Evolutionary conservation across 371 early-diverging fungal genomes (phyloP).

Genomic region (Actinomucor elegans): DNA sequence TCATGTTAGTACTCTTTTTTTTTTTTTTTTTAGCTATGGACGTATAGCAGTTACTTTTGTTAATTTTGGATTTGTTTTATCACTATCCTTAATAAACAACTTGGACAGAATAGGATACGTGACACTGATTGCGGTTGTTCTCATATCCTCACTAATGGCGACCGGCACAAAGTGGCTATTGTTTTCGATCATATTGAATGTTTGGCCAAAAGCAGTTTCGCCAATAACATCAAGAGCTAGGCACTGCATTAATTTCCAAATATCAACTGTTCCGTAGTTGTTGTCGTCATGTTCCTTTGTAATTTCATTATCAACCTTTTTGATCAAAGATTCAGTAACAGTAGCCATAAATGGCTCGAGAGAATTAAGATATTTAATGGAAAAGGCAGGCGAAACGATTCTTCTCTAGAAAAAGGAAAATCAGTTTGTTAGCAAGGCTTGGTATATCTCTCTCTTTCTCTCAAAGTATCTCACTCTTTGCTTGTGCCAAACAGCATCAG

Average conservation of each 20-base stretch:
- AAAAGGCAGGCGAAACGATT: constrained; percentile 46
- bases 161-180: constrained; percentile 36
- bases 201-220: constrained; percentile 47
- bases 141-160: constrained; percentile 9
- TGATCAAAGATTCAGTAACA: constrained; percentile 16
- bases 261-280: constrained; percentile 21
- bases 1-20: too few relatives aligned
- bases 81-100: background rate
- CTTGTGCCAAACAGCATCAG: constrained; percentile 31
- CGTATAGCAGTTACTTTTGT: background rate
- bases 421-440: background rate
- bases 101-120: constrained; percentile 10
- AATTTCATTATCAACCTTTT: constrained; percentile 20
- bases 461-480: constrained; percentile 21
- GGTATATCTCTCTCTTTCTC: too few relatives aligned
- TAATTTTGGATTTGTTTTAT: constrained; percentile 3
- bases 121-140: background rate
- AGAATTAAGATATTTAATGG: constrained; percentile 36
- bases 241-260: constrained; percentile 35
- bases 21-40: too few relatives aligned
- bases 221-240: constrained; percentile 53
- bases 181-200: constrained; percentile 47
- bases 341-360: constrained; percentile 36
- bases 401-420: constrained; percentile 30
- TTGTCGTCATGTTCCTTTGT: background rate